Conservation (phyloP, 106 monocot genomes). For the Allium fistulosum region DNA sequence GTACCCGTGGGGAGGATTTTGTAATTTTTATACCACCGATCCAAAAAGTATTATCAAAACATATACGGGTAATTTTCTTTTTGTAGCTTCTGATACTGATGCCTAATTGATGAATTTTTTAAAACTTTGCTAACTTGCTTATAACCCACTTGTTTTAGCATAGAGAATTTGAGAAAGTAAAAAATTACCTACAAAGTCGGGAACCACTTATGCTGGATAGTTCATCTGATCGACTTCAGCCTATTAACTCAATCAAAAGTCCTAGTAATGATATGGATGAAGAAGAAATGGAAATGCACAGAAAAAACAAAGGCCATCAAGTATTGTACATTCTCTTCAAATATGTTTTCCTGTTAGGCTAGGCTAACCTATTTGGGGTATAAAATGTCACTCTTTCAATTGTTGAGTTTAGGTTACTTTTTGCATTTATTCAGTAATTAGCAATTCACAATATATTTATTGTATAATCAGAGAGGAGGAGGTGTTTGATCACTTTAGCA, state of each 20-base stretch:
- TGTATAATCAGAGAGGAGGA: too few species aligned
- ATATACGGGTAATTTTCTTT: conserved; percentile 54
- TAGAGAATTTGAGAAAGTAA: conserved; percentile 88
- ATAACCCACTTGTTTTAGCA: conserved; percentile 32
- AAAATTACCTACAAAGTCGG: conserved; percentile 44
- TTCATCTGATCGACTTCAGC: conserved; percentile 25
- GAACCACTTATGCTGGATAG: conserved; percentile 60
- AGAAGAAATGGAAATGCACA: conserved; percentile 57
- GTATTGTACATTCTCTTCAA: conserved; percentile 28
- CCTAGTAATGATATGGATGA: conserved; percentile 75
- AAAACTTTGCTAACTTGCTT: too few species aligned
- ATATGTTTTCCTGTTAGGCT: background rate
- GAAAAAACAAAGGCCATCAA: conserved; percentile 68
- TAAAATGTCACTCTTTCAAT: too few species aligned
- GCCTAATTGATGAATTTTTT: too few species aligned
- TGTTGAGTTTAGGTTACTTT: too few species aligned
- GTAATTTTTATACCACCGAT: conserved; percentile 79
- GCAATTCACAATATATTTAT: too few species aligned
- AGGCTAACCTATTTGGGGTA: too few species aligned
- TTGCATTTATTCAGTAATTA: too few species aligned
- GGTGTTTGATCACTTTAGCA: too few species aligned
- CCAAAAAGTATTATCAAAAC: conserved; percentile 72
- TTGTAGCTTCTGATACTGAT: background rate
- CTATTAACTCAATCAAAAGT: conserved; percentile 69
- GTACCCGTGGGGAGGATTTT: conserved; percentile 94